phyloP scores from a whole-genome alignment of 2,329 filamentous ascomycete species.

The Coniella vitis region DNA sequence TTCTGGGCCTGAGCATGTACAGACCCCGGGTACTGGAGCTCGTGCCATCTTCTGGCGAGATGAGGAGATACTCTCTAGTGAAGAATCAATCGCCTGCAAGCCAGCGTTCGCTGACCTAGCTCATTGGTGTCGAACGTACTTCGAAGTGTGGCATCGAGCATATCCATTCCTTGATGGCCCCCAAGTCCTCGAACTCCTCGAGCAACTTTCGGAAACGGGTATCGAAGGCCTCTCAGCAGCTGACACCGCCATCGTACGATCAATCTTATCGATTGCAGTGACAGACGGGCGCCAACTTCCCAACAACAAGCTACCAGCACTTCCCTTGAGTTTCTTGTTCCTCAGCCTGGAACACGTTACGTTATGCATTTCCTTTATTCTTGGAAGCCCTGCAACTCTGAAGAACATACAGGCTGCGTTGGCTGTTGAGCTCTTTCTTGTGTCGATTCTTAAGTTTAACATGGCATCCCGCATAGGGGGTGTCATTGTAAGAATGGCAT shows the following conservation, averaged over 20 bases:
- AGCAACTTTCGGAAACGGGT: constrained; percentile 31
- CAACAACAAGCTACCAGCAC: constrained; percentile 31
- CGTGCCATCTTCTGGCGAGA: constrained; percentile 27
- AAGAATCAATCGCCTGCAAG: constrained; percentile 5
- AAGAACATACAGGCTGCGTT: constrained; percentile 43
- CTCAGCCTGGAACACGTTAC: constrained; percentile 41
- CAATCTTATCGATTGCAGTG: constrained; percentile 46
- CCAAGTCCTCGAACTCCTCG: constrained; percentile 39
- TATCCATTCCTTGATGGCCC: constrained; percentile 51
- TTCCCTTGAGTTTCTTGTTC: constrained; percentile 40
- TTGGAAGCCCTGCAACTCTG: constrained; percentile 41
- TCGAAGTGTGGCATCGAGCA: constrained; percentile 50
- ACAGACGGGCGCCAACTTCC: constrained; percentile 43
- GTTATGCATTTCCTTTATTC: constrained; percentile 38
- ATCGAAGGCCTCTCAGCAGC: constrained; percentile 25
- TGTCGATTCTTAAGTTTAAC: constrained; percentile 50
- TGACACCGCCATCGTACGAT: constrained; percentile 19
- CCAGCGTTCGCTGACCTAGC: constrained; percentile 42
- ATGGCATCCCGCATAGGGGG: constrained; percentile 50
- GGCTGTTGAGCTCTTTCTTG: constrained; percentile 46
- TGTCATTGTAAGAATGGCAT: constrained; percentile 46
- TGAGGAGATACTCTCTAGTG: constrained; percentile 26
- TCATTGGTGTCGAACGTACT: constrained; percentile 45
- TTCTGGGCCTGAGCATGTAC: neutral
- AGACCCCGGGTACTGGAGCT: constrained; percentile 19